phyloP scores from a whole-genome alignment of 345 rosid genomes.

The Geranium rotundifolium region DNA sequence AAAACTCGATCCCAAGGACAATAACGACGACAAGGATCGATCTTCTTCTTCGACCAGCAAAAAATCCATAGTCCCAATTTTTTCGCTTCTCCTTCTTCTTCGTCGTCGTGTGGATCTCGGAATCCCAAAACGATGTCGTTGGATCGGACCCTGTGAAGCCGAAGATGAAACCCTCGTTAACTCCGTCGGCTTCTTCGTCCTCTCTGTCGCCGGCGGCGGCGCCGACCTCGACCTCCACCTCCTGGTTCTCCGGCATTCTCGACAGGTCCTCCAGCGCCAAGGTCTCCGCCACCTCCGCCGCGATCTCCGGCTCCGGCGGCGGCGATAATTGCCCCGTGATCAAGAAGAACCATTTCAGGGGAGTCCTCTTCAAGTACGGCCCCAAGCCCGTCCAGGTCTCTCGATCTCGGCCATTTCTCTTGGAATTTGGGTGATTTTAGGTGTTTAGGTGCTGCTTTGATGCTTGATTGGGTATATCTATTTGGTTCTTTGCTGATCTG shows the following conservation, averaged over 20 bases:
- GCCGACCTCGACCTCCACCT: slow-evolving; percentile 11
- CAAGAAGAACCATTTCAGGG: slow-evolving; percentile 88
- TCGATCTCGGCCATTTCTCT: background rate
- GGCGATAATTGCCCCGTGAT: slow-evolving; percentile 51
- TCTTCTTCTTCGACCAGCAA: no score
- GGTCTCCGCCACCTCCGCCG: slow-evolving; percentile 26
- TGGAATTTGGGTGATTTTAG: background rate
- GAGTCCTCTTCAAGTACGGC: slow-evolving; percentile 83
- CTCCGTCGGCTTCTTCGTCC: no score
- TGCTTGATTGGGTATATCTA: background rate
- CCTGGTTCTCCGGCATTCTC: slow-evolving; percentile 71
- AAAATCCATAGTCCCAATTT: no score
- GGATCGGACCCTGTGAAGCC: no score
- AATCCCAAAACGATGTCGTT: no score
- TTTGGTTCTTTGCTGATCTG: background rate
- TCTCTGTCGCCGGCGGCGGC: background rate
- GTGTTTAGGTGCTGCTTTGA: background rate
- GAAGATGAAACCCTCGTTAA: no score
- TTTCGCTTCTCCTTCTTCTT: no score
- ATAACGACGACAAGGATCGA: no score
- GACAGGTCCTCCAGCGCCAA: slow-evolving; percentile 29
- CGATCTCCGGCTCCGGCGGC: slow-evolving; percentile 16
- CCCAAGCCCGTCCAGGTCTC: slow-evolving; percentile 74
- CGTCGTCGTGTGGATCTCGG: no score
- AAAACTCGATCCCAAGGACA: no score